phyloP scores from a whole-genome alignment of 2,329 filamentous ascomycete species.

The Atkinsonella hypoxylon region DNA sequence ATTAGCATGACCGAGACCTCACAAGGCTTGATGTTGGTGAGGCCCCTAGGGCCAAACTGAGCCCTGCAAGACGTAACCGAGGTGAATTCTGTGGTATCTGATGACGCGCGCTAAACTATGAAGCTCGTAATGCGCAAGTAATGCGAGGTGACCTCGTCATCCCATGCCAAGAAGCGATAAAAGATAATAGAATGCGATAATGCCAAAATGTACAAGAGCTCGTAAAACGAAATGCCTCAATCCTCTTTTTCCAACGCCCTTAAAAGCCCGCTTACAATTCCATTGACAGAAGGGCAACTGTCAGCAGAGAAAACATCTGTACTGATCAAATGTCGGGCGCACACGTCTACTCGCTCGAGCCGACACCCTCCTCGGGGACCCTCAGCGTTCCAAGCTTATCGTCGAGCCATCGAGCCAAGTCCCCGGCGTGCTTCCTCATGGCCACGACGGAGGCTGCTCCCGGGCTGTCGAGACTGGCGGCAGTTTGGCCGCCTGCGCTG shows the following conservation, averaged over 20 bases:
- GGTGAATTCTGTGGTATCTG: not conserved
- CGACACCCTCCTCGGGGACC: slow-evolving; percentile 40
- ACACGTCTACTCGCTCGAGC: slow-evolving; percentile 9
- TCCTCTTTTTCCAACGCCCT: not conserved
- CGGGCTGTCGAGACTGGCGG: slow-evolving; percentile 26
- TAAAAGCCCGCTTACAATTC: too few species aligned
- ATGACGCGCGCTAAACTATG: not conserved
- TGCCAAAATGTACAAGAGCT: too few species aligned
- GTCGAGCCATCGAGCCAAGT: slow-evolving; percentile 47
- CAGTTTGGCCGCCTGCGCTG: slow-evolving; percentile 34
- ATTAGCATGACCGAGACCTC: too few species aligned
- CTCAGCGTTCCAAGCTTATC: slow-evolving; percentile 42
- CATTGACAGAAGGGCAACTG: too few species aligned
- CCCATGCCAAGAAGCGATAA: not conserved
- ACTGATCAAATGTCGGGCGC: too few species aligned
- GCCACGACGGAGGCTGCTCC: slow-evolving; percentile 35
- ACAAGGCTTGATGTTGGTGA: too few species aligned
- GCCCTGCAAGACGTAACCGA: too few species aligned
- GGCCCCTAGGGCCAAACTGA: too few species aligned
- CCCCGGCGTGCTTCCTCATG: slow-evolving; percentile 44
- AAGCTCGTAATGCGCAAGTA: not conserved
- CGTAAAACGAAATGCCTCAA: not conserved
- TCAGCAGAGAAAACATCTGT: too few species aligned
- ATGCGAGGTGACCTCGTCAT: not conserved
- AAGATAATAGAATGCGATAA: too few species aligned